Base-by-base conservation (phyloP, 352 stramenopile species). In the Globisporangium lucens region DNA sequence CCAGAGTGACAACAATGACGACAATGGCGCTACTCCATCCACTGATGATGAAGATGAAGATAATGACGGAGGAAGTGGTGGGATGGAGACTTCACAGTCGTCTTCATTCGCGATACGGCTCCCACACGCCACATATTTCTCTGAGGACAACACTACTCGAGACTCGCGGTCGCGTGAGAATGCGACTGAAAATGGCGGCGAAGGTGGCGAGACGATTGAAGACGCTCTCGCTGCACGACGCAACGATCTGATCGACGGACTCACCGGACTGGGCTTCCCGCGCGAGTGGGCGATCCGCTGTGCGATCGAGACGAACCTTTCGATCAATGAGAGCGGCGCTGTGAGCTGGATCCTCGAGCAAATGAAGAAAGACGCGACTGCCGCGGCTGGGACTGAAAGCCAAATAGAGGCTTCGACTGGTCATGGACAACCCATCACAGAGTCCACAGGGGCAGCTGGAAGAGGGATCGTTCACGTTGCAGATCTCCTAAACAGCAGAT, bases 331-430 rank as follows among this genome's bases (percentile, higher is more conserved):
- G 71, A 91, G 83, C 33, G 76, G 73, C 22, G 89, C 90, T 6
- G 90, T 96, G 22, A 75, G 77, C 29, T 97, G 92, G 92, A 97
- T 97, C 56, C 84, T 97, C 8, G 89, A 97, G 59, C 77, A 91
- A 71, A 97, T 98, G 87, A 88, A 95, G 59, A 77, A 90, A 12
- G 85, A 95, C 13, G 66, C 62, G 3, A 60, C 52, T 15, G 67
- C 62, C 3, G 38, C 15, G 0, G 6, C 55, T 17, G 30, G 24
- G 1, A 20, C 13, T 47, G 38, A 12, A 47, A 4, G 4, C 15
- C 13, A 33, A 33, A 33, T 47, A 20, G 38, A 47, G 38, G 12
- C 13, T 7, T 47, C 38, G 15, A 4, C 7, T n/a, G 38, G 4
- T 12, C 15, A 47, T 47, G 38, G 38, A 47, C 38, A 13, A 12